Percentiles rank a stretch among this genome's conserved stretches.
phyloP scores from a whole-genome alignment of 2,329 filamentous ascomycete species.

The Microdochium paspali region DNA sequence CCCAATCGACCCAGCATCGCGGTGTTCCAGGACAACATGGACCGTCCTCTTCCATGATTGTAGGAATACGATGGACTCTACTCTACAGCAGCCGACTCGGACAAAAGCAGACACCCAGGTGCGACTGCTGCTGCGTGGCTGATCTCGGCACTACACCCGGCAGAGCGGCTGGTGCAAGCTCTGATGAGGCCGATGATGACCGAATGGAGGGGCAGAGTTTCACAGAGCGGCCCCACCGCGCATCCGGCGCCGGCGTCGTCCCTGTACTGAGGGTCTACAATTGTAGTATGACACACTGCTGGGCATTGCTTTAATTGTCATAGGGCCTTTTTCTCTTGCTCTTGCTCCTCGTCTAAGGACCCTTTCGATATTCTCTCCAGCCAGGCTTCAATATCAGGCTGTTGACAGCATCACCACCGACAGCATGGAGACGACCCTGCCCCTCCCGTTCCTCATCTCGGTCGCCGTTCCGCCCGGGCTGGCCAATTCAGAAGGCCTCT shows the following conservation, averaged over 20 bases:
- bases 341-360: neutral
- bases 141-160: neutral
- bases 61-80: no score
- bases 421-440: slow-evolving; percentile 54
- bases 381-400: neutral
- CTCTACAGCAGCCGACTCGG: no score
- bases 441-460: slow-evolving; percentile 53
- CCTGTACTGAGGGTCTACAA: no score
- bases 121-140: no score
- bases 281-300: neutral
- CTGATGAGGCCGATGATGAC: neutral
- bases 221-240: neutral
- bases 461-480: slow-evolving; percentile 42
- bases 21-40: no score
- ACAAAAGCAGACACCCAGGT: no score
- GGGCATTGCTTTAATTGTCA: neutral
- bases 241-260: neutral
- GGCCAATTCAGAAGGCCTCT: slow-evolving; percentile 41
- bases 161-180: neutral
- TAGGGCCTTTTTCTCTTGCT: no score
- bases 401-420: neutral
- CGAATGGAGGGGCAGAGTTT: neutral
- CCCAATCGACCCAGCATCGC: no score
- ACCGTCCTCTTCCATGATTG: no score
- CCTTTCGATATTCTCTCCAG: neutral